Evolutionary conservation across 2,329 filamentous ascomycete genomes (phyloP).

Genomic region (Rugonectria rugulosa): DNA sequence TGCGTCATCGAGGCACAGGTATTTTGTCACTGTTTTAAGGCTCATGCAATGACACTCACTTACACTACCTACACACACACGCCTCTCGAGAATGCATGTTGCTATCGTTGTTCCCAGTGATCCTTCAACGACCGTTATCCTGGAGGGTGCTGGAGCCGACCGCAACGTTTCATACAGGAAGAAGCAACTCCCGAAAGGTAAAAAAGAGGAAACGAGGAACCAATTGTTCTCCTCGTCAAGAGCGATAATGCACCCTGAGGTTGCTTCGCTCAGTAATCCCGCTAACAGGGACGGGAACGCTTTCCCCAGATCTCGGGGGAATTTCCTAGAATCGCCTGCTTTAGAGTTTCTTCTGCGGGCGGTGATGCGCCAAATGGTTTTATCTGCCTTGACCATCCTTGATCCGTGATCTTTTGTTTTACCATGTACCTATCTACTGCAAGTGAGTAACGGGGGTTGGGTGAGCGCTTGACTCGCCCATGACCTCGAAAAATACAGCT

Average conservation of each 20-base stretch:
- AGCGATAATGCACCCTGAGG: too few species aligned
- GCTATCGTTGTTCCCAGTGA: background rate
- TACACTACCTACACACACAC: too few species aligned
- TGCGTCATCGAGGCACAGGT: too few species aligned
- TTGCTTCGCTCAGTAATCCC: background rate
- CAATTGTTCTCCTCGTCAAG: background rate
- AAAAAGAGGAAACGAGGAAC: too few species aligned
- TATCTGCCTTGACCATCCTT: background rate
- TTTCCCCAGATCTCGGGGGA: background rate
- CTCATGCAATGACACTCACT: too few species aligned
- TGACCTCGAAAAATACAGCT: too few species aligned
- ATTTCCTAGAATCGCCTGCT: background rate
- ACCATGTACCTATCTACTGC: too few species aligned
- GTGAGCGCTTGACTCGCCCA: too few species aligned
- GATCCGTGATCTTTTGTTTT: background rate
- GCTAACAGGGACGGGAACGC: too few species aligned
- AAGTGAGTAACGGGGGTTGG: too few species aligned
- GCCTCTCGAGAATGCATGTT: too few species aligned
- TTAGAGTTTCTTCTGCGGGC: slow-evolving; percentile 5
- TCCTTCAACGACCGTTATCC: background rate
- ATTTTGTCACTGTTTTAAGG: too few species aligned
- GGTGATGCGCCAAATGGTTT: background rate
- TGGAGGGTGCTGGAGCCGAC: background rate
- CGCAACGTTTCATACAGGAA: background rate
- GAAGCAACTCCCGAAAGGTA: background rate